These are phyloP conservation scores for Middelhovenomyces tepae DNA, from an alignment of 805 yeast genomes.

Conservation along the genomic window DNA sequence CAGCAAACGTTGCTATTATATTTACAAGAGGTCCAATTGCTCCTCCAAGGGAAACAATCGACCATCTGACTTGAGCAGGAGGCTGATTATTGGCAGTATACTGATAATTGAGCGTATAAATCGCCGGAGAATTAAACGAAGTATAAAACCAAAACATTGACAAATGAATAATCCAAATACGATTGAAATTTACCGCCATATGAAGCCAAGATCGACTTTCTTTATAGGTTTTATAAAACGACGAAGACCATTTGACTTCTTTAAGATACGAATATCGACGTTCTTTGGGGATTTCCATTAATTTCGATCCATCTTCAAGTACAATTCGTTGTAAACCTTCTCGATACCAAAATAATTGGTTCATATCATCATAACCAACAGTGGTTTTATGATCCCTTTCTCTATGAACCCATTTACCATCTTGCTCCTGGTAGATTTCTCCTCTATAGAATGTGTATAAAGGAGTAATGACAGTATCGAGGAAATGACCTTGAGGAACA, in stretches of 20 bases:
- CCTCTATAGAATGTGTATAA: slow-evolving; percentile 52
- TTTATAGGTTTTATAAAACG: slow-evolving; percentile 63
- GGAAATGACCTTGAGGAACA: slow-evolving; percentile 27
- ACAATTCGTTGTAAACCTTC: slow-evolving; percentile 54
- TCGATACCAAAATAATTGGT: slow-evolving; percentile 79
- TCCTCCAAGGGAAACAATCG: slow-evolving; percentile 63
- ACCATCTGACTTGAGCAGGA: slow-evolving; percentile 41
- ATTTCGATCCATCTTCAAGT: slow-evolving; percentile 35
- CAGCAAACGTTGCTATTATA: slow-evolving; percentile 47
- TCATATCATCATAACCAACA: slow-evolving; percentile 85
- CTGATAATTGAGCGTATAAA: slow-evolving; percentile 52
- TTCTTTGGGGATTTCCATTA: slow-evolving; percentile 46
- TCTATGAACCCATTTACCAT: slow-evolving; percentile 37
- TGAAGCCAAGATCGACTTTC: slow-evolving; percentile 77
- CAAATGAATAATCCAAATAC: slow-evolving; percentile 73
- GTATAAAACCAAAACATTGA: slow-evolving; percentile 74
- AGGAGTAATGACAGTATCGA: slow-evolving; percentile 69
- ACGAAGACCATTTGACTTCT: slow-evolving; percentile 55
- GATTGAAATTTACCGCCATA: slow-evolving; percentile 58
- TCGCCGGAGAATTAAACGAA: slow-evolving; percentile 54
- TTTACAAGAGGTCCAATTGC: slow-evolving; percentile 49
- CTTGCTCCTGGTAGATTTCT: slow-evolving; percentile 40
- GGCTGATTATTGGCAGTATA: slow-evolving; percentile 53
- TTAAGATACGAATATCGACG: slow-evolving; percentile 49
- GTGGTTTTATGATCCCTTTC: slow-evolving; percentile 59